These are phyloP conservation scores for Apiospora marii DNA, from an alignment of 2,329 filamentous ascomycete genomes.

Conservation along the genomic window DNA sequence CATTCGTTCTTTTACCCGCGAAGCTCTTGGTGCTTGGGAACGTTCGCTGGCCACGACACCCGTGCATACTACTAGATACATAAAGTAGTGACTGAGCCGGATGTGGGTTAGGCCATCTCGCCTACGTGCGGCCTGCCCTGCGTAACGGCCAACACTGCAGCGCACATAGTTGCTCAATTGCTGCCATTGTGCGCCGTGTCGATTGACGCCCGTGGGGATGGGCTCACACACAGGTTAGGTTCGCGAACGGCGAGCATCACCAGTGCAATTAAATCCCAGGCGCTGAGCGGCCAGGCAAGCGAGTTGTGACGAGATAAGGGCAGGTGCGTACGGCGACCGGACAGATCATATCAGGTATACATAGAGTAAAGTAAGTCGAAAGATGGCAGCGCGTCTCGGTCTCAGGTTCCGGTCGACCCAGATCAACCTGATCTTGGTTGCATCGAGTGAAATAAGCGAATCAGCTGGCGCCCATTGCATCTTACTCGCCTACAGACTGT, in stretches of 20 bases:
- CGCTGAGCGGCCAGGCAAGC: not conserved
- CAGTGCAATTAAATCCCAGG: not conserved
- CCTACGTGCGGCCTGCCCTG: not conserved
- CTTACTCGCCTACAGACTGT: not conserved
- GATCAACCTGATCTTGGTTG: too few relatives aligned
- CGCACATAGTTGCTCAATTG: not conserved
- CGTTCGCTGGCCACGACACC: not conserved
- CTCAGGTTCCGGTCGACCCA: too few relatives aligned
- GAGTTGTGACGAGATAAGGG: too few relatives aligned
- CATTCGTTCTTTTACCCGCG: not conserved
- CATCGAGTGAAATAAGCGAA: too few relatives aligned
- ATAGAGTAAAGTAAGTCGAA: too few relatives aligned
- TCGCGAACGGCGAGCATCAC: not conserved
- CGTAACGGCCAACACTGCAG: not conserved
- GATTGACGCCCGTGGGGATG: not conserved
- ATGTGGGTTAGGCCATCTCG: not conserved
- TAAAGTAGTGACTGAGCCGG: not conserved
- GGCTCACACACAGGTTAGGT: not conserved
- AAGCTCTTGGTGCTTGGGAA: not conserved
- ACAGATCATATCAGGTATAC: too few relatives aligned
- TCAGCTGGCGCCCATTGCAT: not conserved
- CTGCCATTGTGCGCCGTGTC: not conserved
- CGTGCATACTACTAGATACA: not conserved
- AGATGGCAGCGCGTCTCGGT: too few relatives aligned
- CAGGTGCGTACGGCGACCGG: not conserved